These are phyloP conservation scores for Blumeria hordei DNA, from an alignment of 2,329 filamentous ascomycete species.

Conservation along the genomic window DNA sequence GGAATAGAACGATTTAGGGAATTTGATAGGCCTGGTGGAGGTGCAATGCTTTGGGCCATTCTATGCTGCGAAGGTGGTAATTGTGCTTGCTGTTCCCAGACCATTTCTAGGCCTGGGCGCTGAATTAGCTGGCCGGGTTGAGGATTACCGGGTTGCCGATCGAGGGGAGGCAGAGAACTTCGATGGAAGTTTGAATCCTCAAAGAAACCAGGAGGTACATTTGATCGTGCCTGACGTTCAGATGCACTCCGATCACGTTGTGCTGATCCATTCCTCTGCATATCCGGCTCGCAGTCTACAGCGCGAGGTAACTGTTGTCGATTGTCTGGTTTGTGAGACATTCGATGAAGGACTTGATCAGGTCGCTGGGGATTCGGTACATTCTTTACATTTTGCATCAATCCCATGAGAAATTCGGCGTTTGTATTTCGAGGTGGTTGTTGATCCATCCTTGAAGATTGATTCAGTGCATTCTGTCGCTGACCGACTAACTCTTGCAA, in stretches of 20 bases:
- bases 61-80: slow-evolving; percentile 7
- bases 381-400: slow-evolving; percentile 40
- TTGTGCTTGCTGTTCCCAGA: slow-evolving; percentile 15
- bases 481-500: slow-evolving; percentile 35
- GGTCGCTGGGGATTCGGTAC: slow-evolving; percentile 25
- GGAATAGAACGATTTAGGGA: slow-evolving; percentile 19
- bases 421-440: slow-evolving; percentile 26
- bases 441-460: slow-evolving; percentile 24
- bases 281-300: slow-evolving; percentile 17
- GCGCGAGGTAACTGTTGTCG: slow-evolving; percentile 21
- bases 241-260: slow-evolving; percentile 12
- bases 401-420: slow-evolving; percentile 62
- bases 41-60: slow-evolving; percentile 27
- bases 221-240: slow-evolving; percentile 18
- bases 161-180: slow-evolving; percentile 10
- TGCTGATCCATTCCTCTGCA: slow-evolving; percentile 10
- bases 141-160: slow-evolving; percentile 12
- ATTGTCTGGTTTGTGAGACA: slow-evolving; percentile 13
- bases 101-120: slow-evolving; percentile 35
- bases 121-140: slow-evolving; percentile 41
- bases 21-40: slow-evolving; percentile 31
- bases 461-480: slow-evolving; percentile 29
- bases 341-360: slow-evolving; percentile 28
- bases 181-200: slow-evolving; percentile 13
- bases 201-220: slow-evolving; percentile 13